A percentile compares a stretch with the other conserved stretches of the same genome.
Evolutionary conservation across 225 moss, liverwort and hornwort species (phyloP).

Genomic region (Physcomitrellopsis africana): DNA sequence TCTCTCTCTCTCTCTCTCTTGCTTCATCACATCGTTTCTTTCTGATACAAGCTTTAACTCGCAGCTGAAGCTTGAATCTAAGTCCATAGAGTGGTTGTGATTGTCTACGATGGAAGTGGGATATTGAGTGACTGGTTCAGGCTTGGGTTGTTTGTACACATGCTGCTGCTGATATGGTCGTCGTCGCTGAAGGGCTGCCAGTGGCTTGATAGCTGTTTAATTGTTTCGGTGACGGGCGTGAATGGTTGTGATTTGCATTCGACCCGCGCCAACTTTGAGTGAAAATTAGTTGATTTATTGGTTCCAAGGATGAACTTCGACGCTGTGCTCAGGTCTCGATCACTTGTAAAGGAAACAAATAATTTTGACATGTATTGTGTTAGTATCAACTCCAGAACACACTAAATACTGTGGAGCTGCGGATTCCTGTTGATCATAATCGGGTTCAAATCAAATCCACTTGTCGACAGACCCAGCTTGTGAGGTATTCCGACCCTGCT

Average conservation of each 20-base stretch:
- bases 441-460: neutral
- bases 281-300: neutral
- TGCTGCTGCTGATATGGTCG: neutral
- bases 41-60: neutral
- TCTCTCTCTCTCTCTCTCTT: neutral
- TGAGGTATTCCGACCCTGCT: conserved; percentile 23
- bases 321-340: conserved; percentile 34
- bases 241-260: neutral
- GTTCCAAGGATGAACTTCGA: conserved; percentile 47
- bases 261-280: neutral
- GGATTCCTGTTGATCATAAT: neutral
- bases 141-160: neutral
- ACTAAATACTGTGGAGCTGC: conserved; percentile 8
- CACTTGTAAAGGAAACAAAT: neutral
- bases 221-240: neutral
- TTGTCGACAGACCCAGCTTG: neutral
- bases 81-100: neutral
- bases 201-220: neutral
- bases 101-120: neutral
- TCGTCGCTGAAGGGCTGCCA: neutral
- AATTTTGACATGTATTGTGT: conserved; percentile 22
- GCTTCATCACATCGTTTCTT: neutral
- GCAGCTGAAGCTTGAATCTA: neutral
- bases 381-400: neutral
- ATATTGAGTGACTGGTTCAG: neutral